Evolutionary conservation across 768 basidiomycete genomes (phyloP), one percentile per base, ranked within the genome.

Genomic region (Leccinum incarnatum): DNA sequence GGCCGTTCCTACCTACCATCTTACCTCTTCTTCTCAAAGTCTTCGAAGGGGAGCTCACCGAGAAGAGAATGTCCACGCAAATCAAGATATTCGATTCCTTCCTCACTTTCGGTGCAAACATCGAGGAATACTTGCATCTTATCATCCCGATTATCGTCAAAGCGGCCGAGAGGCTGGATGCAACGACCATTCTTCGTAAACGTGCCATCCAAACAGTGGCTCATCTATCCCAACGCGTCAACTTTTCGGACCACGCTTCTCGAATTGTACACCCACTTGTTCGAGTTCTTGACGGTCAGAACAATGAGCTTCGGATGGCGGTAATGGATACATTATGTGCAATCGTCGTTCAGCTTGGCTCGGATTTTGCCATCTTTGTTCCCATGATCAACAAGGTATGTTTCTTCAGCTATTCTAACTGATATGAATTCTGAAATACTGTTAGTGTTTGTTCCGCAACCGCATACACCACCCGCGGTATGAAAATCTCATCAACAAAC

Each of bases 161-260:
- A 70, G 87, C 93, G 5, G 95, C 94, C 63, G 97, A 98, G 69
- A 82, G 91, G 36, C 73, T 83, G 1, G 93, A 94, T 59, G 87
- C 84, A 6, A 83, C 86, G 2, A 83, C 83, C 2, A 75, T 83
- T 11, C 77, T 99, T 51, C 87, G 95, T 47, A 93, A 93, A 74
- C 84, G 87, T 51, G 95, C 96, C 0, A 89, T 98, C 46, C 87
- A 91, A 61, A 95, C 93, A 1, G 91, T 98, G 45, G 93, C 94
- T 48, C 91, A 89, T 21, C 76, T 99, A 27, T 95, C 94, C 5
- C 83, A 89, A 63, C 83, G 95, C 57, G 93, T 98, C 64, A 98
- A 98, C 75, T 98, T 99, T 69, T 94, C 93, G 4, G 97, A 98
- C 68, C 96, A 98, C 63, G 94, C 97, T 21, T 96, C 94, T 10